phyloP scores from a whole-genome alignment of 169 alveolate species.

The Plasmodium cynomolgi region DNA sequence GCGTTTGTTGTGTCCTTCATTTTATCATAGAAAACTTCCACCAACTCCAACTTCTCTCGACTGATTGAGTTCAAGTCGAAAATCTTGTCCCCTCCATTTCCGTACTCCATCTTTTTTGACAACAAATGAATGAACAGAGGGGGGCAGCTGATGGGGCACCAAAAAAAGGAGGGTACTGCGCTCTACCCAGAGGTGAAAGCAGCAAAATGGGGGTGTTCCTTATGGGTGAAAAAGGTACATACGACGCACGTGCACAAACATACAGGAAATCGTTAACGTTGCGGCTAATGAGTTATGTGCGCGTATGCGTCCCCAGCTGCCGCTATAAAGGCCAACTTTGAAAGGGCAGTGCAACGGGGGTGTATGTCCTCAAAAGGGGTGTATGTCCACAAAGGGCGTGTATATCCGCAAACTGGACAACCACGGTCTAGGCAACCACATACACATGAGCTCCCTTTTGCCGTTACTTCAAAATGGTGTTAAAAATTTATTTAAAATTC shows the following conservation, averaged over 20 bases:
- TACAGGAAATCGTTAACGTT: neutral
- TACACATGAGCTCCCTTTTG: neutral
- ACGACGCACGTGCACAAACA: neutral
- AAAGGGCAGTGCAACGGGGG: neutral
- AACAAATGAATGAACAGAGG: neutral
- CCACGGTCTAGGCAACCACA: neutral
- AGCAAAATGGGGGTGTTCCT: neutral
- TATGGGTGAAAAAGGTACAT: neutral
- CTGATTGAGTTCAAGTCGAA: constrained; percentile 72
- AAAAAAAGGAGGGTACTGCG: neutral
- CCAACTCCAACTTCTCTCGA: constrained; percentile 62
- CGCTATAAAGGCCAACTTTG: neutral
- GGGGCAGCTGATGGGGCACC: neutral
- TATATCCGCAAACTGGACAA: neutral
- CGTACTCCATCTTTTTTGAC: constrained; percentile 48
- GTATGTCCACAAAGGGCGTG: neutral
- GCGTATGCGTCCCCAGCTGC: neutral
- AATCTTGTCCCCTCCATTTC: constrained; percentile 62
- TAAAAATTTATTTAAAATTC: neutral
- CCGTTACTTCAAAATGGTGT: neutral
- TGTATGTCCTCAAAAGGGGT: neutral
- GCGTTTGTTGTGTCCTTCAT: constrained; percentile 82
- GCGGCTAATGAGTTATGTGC: neutral
- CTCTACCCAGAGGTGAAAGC: neutral
- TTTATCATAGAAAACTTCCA: constrained; percentile 68